phyloP scores from a whole-genome alignment of 345 rosid species.

The Boechera divaricarpa region DNA sequence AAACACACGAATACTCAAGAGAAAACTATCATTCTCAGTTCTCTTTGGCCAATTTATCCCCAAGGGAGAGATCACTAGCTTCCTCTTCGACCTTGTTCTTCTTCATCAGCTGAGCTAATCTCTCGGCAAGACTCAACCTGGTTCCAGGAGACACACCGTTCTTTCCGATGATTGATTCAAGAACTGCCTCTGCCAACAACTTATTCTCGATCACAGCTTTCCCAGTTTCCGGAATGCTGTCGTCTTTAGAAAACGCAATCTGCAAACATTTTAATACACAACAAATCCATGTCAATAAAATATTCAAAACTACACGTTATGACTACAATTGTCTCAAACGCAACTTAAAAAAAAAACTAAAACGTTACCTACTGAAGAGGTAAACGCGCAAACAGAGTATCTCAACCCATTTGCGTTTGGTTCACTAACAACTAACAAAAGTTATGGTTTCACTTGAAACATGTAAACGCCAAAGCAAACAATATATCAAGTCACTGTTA shows the following conservation, averaged over 20 bases:
- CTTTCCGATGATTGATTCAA: conserved; percentile 80
- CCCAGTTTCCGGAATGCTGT: conserved; percentile 55
- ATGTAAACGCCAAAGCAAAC: not conserved
- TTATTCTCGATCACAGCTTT: conserved; percentile 65
- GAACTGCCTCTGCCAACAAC: conserved; percentile 62
- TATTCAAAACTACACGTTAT: not conserved
- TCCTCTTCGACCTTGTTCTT: conserved; percentile 29
- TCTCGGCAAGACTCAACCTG: conserved; percentile 59
- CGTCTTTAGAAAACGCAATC: conserved; percentile 77
- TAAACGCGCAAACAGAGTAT: not conserved
- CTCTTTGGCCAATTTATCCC: conserved; percentile 23
- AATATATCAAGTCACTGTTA: not conserved
- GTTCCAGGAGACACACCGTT: conserved; percentile 76
- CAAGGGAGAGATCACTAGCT: conserved; percentile 2
- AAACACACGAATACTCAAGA: not conserved
- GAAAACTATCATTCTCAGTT: conserved; percentile 24
- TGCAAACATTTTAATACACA: conserved; percentile 32
- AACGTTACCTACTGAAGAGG: not conserved
- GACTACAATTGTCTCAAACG: not conserved
- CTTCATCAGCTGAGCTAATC: conserved; percentile 53
- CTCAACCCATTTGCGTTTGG: not conserved
- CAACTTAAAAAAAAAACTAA: not conserved
- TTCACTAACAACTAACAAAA: not conserved
- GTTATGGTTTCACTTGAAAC: not conserved
- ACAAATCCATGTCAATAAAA: not conserved